Conservation (phyloP, 306 rosid species). For the Alnus rubra region DNA sequence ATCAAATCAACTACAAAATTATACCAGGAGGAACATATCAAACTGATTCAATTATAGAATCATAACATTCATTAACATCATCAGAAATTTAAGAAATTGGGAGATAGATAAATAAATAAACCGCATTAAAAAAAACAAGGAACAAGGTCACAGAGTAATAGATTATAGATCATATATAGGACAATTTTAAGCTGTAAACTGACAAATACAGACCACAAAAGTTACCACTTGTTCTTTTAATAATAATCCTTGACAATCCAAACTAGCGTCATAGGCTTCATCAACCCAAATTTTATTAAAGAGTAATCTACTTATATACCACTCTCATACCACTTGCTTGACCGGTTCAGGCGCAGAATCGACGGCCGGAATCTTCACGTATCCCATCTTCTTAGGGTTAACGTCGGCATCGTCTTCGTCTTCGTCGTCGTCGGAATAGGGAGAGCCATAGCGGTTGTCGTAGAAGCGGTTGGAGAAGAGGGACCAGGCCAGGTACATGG, state of each 20-base stretch:
- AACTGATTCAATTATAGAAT: neutral
- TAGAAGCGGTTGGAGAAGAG: conserved; percentile 48
- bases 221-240: conserved; percentile 6
- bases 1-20: neutral
- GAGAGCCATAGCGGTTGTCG: conserved; percentile 22
- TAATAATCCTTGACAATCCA: neutral
- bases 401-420: conserved; percentile 36
- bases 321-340: conserved; percentile 38
- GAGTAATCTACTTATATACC: neutral
- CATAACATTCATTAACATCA: neutral
- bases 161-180: neutral
- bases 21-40: neutral
- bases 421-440: conserved; percentile 27
- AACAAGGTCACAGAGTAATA: neutral
- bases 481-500: conserved; percentile 83
- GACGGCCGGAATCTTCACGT: conserved; percentile 57
- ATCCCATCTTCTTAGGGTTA: conserved; percentile 66
- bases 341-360: conserved; percentile 35
- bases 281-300: conserved; percentile 12
- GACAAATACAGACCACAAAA: conserved; percentile 26
- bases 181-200: conserved; percentile 18
- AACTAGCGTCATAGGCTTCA: conserved; percentile 8
- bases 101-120: neutral
- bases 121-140: neutral
- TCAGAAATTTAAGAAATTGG: neutral